Base-by-base conservation (phyloP, 345 rosid species). In the Eutrema japonicum region DNA sequence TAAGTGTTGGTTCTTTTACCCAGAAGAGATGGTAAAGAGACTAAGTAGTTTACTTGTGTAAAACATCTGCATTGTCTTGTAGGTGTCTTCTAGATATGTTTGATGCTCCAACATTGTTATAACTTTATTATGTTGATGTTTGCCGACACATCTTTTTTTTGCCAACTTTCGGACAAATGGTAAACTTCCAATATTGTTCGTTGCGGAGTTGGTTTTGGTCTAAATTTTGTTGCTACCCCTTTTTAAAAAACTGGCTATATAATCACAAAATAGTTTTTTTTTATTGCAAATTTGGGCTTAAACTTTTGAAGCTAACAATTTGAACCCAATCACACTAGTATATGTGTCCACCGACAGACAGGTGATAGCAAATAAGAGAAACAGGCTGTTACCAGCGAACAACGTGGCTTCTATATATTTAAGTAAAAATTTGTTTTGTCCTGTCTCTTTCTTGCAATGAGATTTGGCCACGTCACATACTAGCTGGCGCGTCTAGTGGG, bases 301-400 rank as follows among this genome's bases (percentile, higher is more conserved):
- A 18, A 18, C 45, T 69, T 62, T 0, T 37, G 0, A 62, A 16
- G 12, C 3, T 52, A 11, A 43, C 42, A 45, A 36, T 35, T 36
- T 52, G 42, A 45, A 45, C 70, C 64, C 14, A 13, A 51, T 43
- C 5, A 60, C 56, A 35, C 48, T 53, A 10, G n/a, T 3, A 53
- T 30, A 0, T 13, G 4, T 33, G 55, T 37, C 46, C 71, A 76
- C 79, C 75, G 79, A 76, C 75, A 63, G 79, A 76, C 75, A 63
- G 33, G 29, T 67, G 43, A 42, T 67, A 36, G 41, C 42, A 9
- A 45, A 51, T 51, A 18, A 59, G 47, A 61, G 48, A 27, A 58
- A 51, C 68, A 71, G 76, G 63, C 76, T 71, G 76, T 65, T 71
- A 56, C 36, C 64, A 75, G 74, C 51, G 43, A 29, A 68, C 73